Conservation (phyloP, 352 stramenopile genomes). For the Elongisporangium anandrum region DNA sequence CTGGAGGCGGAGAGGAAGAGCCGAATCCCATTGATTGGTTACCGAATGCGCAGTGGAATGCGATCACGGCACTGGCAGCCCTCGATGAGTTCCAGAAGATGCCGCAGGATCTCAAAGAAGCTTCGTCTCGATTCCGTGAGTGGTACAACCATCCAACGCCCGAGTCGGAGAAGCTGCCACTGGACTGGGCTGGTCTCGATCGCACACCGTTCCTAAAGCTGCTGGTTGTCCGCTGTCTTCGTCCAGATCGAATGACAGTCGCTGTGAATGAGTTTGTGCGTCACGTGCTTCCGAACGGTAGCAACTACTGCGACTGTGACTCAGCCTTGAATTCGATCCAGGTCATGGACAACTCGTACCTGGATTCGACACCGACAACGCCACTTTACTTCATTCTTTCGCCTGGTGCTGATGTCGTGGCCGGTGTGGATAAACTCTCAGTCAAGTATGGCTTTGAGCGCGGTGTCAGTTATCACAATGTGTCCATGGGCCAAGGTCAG, state of each 20-base stretch:
- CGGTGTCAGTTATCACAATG: conserved; percentile 96
- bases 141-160: conserved; percentile 97
- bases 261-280: conserved; percentile 95
- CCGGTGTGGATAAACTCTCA: conserved; percentile 92
- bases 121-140: conserved; percentile 94
- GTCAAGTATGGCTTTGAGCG: conserved; percentile 95
- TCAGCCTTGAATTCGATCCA: conserved; percentile 94
- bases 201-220: conserved; percentile 96
- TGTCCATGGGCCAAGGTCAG: conserved; percentile 97
- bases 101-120: conserved; percentile 94
- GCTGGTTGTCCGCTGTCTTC: conserved; percentile 92
- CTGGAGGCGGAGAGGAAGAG: conserved; percentile 38
- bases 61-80: conserved; percentile 86
- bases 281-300: conserved; percentile 89
- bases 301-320: conserved; percentile 95
- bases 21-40: conserved; percentile 90
- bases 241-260: conserved; percentile 93
- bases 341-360: conserved; percentile 94
- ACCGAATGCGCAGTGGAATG: conserved; percentile 88
- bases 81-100: conserved; percentile 98
- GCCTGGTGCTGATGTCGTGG: conserved; percentile 94
- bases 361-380: conserved; percentile 93
- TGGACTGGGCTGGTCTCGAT: conserved; percentile 96
- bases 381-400: conserved; percentile 97
- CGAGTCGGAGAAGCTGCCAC: conserved; percentile 95